Conservation (phyloP, 495 filamentous ascomycete genomes). For the Hyaloscypha hepaticicola region DNA sequence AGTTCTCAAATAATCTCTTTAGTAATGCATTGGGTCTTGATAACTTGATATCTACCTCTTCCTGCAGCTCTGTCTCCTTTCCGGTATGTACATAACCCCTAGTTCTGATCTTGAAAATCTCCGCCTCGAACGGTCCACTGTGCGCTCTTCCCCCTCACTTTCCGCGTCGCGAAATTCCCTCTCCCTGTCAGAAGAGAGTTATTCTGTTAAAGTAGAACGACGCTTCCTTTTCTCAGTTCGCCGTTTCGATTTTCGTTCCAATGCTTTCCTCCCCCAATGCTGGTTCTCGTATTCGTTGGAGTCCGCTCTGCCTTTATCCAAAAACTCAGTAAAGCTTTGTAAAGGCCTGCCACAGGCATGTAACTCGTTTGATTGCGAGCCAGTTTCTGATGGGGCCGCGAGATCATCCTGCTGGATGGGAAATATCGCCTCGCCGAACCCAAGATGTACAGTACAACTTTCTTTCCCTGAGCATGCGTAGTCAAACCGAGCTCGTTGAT, state of each 20-base stretch:
- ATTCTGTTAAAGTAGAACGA: conserved; percentile 10
- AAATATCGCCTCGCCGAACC: no score
- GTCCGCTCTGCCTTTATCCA: conserved; percentile 19
- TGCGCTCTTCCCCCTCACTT: conserved; percentile 9
- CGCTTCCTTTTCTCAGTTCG: conserved; percentile 18
- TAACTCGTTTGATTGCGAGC: no score
- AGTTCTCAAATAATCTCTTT: not conserved
- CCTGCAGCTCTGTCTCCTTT: conserved; percentile 14
- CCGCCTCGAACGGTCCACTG: conserved; percentile 1
- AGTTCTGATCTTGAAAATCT: conserved; percentile 2
- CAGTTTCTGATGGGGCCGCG: no score
- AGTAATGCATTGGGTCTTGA: not conserved
- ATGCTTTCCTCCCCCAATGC: conserved; percentile 18
- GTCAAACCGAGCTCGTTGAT: no score
- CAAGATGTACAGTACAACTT: no score
- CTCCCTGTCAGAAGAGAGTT: conserved; percentile 19
- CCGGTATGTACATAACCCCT: not conserved
- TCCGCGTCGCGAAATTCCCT: conserved; percentile 18
- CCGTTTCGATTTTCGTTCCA: conserved; percentile 14
- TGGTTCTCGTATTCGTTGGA: conserved; percentile 17
- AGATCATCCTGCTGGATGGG: no score
- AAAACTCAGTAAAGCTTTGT: conserved; percentile 23
- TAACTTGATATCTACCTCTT: conserved; percentile 12
- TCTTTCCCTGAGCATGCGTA: no score
- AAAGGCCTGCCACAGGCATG: no score